A percentile compares a stretch with the other conserved stretches of the same genome.
Evolutionary conservation across 2,329 filamentous ascomycete genomes (phyloP).

Genomic region (Paramyrothecium roridum): DNA sequence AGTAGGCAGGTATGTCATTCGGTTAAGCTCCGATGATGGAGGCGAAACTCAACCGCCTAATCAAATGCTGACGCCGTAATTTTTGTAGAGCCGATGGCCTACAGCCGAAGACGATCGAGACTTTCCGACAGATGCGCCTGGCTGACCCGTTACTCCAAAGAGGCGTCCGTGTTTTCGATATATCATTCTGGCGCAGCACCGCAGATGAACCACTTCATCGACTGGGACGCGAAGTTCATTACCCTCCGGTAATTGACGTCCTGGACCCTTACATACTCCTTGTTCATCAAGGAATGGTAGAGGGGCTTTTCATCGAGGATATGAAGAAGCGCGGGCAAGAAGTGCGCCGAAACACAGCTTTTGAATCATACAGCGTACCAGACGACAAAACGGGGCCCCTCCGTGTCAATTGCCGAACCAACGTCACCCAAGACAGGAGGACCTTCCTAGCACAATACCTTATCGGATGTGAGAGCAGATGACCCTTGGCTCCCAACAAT

Average conservation of each 20-base stretch:
- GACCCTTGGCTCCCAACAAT: background rate
- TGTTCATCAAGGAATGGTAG: conserved; percentile 73
- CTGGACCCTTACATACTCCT: conserved; percentile 55
- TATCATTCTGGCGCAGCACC: conserved; percentile 66
- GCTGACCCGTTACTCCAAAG: conserved; percentile 65
- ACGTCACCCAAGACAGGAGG: conserved; percentile 47
- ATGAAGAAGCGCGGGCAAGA: conserved; percentile 60
- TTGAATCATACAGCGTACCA: conserved; percentile 51
- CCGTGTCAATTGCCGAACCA: conserved; percentile 49
- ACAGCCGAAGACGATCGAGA: conserved; percentile 77
- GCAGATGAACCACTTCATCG: conserved; percentile 51
- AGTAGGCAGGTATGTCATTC: conserved; percentile 49
- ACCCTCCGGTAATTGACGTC: conserved; percentile 59
- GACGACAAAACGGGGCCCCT: conserved; percentile 39
- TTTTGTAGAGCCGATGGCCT: conserved; percentile 61
- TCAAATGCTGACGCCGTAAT: conserved; percentile 10
- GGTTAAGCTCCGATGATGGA: conserved; percentile 3
- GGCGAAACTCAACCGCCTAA: background rate
- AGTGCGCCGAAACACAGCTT: conserved; percentile 62
- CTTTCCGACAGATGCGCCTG: conserved; percentile 69
- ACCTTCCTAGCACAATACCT: conserved; percentile 60
- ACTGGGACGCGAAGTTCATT: conserved; percentile 65
- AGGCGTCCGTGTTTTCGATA: conserved; percentile 70
- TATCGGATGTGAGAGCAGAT: conserved; percentile 56
- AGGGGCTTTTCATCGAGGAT: conserved; percentile 67